Evolutionary conservation across 768 basidiomycete species (phyloP).

Genomic region (Trametes sanguinea): DNA sequence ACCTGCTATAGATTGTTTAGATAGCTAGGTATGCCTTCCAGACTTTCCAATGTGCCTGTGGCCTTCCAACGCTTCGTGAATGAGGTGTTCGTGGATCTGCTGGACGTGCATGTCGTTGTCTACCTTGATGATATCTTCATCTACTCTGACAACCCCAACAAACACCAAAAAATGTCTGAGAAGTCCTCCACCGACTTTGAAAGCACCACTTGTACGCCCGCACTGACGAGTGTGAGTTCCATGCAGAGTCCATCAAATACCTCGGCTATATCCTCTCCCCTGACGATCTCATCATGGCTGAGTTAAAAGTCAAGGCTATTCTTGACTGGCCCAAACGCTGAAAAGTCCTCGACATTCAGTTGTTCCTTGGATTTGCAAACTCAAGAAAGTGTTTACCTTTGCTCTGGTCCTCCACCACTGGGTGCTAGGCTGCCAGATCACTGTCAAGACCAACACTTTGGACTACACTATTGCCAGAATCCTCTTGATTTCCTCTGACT

Average conservation of each 20-base stretch:
- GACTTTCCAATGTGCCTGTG: constrained; percentile 12
- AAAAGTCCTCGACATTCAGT: constrained; percentile 33
- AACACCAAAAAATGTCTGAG: constrained; percentile 20
- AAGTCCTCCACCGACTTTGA: constrained; percentile 31
- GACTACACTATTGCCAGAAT: constrained; percentile 27
- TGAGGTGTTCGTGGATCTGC: constrained; percentile 16
- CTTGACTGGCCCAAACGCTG: constrained; percentile 32
- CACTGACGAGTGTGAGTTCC: constrained; percentile 39
- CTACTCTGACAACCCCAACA: constrained; percentile 19
- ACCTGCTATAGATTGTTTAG: constrained; percentile 36
- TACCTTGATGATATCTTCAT: constrained; percentile 23
- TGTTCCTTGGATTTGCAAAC: constrained; percentile 36
- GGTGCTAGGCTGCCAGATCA: constrained; percentile 14
- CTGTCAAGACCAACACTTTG: constrained; percentile 30
- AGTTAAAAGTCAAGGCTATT: constrained; percentile 40
- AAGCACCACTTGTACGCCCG: constrained; percentile 34
- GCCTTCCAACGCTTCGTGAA: constrained; percentile 19
- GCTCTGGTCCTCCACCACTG: constrained; percentile 28
- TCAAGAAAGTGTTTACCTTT: constrained; percentile 30
- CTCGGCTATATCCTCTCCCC: constrained; percentile 42
- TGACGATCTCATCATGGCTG: constrained; percentile 41
- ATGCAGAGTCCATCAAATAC: constrained; percentile 41
- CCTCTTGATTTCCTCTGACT: constrained; percentile 13
- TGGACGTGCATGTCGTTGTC: constrained; percentile 16
- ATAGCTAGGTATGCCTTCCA: constrained; percentile 32